A percentile compares a stretch with the other conserved stretches of the same genome.
These are phyloP conservation scores for Spathaspora sp. DNA, from an alignment of 805 yeast genomes.

Conservation along the genomic window DNA sequence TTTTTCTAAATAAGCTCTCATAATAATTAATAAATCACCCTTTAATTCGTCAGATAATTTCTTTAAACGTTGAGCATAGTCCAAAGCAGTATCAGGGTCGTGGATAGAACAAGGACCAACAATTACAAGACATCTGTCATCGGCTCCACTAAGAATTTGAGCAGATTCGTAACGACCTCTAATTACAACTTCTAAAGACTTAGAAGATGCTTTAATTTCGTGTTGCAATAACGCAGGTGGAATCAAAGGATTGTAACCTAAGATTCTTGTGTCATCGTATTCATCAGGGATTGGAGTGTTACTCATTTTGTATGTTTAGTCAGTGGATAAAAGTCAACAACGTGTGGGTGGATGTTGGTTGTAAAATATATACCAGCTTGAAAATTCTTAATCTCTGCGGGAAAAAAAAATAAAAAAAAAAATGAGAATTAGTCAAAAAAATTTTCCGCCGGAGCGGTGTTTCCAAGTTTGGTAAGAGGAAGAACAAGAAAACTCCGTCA, in stretches of 20 bases:
- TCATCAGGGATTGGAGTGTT: constrained; percentile 60
- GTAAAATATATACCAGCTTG: not conserved
- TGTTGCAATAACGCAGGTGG: constrained; percentile 89
- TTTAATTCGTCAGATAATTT: constrained; percentile 65
- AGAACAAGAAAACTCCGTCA: not conserved
- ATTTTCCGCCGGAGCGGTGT: not conserved
- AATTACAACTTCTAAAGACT: constrained; percentile 59
- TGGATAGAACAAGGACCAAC: constrained; percentile 98
- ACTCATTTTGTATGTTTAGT: constrained; percentile 17
- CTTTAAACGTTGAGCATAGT: constrained; percentile 72
- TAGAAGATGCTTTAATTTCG: constrained; percentile 66
- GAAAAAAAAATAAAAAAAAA: not conserved
- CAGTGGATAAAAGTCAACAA: not conserved
- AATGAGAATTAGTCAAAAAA: not conserved
- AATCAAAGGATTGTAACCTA: constrained; percentile 91
- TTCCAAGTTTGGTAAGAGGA: not conserved
- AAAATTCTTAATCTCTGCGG: not conserved
- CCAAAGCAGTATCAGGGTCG: constrained; percentile 85
- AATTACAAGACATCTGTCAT: constrained; percentile 81
- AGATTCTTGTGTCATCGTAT: constrained; percentile 70
- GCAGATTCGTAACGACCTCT: constrained; percentile 78
- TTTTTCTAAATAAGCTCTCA: constrained; percentile 98
- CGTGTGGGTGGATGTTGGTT: not conserved
- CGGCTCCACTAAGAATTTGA: constrained; percentile 66
- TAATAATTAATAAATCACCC: constrained; percentile 76